Conservation (phyloP, 768 basidiomycete species). For the Mycena polygramma region DNA sequence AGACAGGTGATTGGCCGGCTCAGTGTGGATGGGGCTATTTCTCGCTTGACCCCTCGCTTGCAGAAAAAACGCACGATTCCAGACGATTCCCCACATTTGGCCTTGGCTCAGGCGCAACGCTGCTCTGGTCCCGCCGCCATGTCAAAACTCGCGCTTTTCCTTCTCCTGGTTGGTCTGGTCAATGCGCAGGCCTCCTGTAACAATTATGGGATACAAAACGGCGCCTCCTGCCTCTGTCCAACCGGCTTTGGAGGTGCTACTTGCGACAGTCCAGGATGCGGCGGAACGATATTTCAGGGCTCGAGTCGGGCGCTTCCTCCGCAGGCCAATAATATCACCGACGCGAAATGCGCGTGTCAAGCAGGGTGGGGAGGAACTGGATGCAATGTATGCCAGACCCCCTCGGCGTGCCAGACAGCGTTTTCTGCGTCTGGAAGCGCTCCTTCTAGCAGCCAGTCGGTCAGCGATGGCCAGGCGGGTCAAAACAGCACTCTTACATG, state of each 20-base stretch:
- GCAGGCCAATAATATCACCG: slow-evolving; percentile 70
- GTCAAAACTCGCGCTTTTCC: slow-evolving; percentile 16
- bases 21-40: too few relatives aligned
- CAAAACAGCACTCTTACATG: slow-evolving; percentile 81
- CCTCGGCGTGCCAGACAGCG: slow-evolving; percentile 77
- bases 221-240: slow-evolving; percentile 79
- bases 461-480: slow-evolving; percentile 45
- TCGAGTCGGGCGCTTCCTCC: slow-evolving; percentile 64
- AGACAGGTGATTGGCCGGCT: too few relatives aligned
- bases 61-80: neutral
- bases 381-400: slow-evolving; percentile 83
- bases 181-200: slow-evolving; percentile 63
- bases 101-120: neutral
- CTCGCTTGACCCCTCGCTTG: too few relatives aligned
- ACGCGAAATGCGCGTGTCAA: slow-evolving; percentile 77
- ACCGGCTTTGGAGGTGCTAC: slow-evolving; percentile 82
- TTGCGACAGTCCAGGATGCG: slow-evolving; percentile 81
- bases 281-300: slow-evolving; percentile 86
- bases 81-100: neutral
- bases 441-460: slow-evolving; percentile 46
- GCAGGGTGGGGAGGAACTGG: slow-evolving; percentile 82
- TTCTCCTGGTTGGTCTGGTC: slow-evolving; percentile 21
- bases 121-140: slow-evolving; percentile 14
- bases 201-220: slow-evolving; percentile 75
- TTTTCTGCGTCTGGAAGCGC: slow-evolving; percentile 59